Percentiles rank a stretch among this genome's conserved stretches.
phyloP scores from a whole-genome alignment of 768 basidiomycete genomes.

The Neoboletus magnificus region DNA sequence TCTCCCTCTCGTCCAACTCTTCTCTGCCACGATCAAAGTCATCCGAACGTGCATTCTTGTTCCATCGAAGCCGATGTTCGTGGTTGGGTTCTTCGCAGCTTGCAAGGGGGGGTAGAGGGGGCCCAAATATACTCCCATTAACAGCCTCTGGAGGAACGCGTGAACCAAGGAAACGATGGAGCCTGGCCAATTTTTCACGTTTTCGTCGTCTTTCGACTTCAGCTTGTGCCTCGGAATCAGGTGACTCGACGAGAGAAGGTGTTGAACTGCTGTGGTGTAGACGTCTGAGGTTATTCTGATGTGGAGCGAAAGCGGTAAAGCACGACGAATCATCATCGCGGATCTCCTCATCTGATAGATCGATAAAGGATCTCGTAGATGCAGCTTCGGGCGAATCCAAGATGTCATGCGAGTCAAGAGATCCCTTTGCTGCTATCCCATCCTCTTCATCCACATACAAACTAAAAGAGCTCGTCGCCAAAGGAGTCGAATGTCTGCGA shows the following conservation, averaged over 20 bases:
- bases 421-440: background rate
- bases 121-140: conserved; percentile 41
- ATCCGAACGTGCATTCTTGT: conserved; percentile 47
- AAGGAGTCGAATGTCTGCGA: conserved; percentile 56
- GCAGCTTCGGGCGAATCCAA: conserved; percentile 15
- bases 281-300: conserved; percentile 15
- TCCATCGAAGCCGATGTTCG: conserved; percentile 45
- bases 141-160: conserved; percentile 70
- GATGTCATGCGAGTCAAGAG: conserved; percentile 5
- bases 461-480: conserved; percentile 45
- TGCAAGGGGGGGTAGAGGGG: conserved; percentile 32
- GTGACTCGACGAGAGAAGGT: conserved; percentile 46
- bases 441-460: conserved; percentile 20
- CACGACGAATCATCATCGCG: conserved; percentile 32
- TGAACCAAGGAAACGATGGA: conserved; percentile 85
- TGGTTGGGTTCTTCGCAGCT: conserved; percentile 27
- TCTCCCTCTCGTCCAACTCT: conserved; percentile 68
- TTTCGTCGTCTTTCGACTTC: conserved; percentile 67
- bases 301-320: conserved; percentile 30
- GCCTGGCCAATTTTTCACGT: conserved; percentile 72
- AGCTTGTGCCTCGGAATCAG: conserved; percentile 49
- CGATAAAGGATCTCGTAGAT: conserved; percentile 50
- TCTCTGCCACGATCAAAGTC: conserved; percentile 63
- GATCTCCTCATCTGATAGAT: conserved; percentile 64
- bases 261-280: conserved; percentile 38